These are phyloP conservation scores for Solanum appendiculatum DNA, from an alignment of 257 asterid genomes.

Conservation along the genomic window DNA sequence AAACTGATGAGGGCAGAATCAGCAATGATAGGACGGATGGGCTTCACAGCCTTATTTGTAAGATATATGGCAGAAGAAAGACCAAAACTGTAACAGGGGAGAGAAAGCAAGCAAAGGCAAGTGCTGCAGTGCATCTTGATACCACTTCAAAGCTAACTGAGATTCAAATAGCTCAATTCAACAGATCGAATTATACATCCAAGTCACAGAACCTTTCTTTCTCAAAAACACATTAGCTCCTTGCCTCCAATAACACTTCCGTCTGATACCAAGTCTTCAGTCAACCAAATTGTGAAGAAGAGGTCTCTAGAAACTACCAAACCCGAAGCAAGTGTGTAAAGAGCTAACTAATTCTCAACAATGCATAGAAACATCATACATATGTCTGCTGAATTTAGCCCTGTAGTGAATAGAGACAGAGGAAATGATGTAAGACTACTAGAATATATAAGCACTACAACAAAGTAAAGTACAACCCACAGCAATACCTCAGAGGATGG, in stretches of 20 bases:
- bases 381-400: background rate
- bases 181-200: constrained; percentile 12
- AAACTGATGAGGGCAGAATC: constrained; percentile 18
- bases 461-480: background rate
- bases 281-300: constrained; percentile 20
- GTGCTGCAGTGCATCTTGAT: constrained; percentile 38
- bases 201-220: constrained; percentile 17
- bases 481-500: constrained; percentile 33
- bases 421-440: background rate
- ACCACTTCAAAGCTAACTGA: constrained; percentile 11
- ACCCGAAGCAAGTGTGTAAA: constrained; percentile 1
- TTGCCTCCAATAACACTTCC: constrained; percentile 8
- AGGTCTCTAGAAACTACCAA: background rate
- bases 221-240: constrained; percentile 5
- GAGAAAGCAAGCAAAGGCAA: constrained; percentile 10
- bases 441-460: background rate
- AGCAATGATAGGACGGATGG: constrained; percentile 21
- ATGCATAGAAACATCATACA: background rate
- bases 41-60: constrained; percentile 54
- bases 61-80: constrained; percentile 20
- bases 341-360: background rate
- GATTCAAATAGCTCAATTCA: constrained; percentile 8
- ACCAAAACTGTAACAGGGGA: constrained; percentile 11
- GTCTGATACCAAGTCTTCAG: constrained; percentile 21
- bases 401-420: background rate